Percentiles rank a stretch among this genome's conserved stretches.
Evolutionary conservation across 2,329 filamentous ascomycete species (phyloP).

Genomic region (Sporothrix curviconia): DNA sequence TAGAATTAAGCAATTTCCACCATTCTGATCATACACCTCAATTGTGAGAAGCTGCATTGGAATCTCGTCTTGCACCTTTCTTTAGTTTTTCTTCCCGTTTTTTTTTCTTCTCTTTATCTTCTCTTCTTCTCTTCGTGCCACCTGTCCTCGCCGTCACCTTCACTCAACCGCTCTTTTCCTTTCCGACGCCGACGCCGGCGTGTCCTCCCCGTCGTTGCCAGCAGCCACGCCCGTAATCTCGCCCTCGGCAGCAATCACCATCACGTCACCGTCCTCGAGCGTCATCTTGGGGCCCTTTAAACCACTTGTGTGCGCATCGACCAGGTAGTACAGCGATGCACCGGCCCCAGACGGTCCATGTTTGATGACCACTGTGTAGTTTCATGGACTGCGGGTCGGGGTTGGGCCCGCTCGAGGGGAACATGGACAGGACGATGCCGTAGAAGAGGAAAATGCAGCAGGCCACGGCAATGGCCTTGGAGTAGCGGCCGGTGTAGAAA

Average conservation of each 20-base stretch:
- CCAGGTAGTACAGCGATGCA: constrained; percentile 47
- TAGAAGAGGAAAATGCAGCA: constrained; percentile 47
- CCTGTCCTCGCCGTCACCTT: neutral
- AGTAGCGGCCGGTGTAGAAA: constrained; percentile 51
- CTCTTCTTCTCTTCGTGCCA: neutral
- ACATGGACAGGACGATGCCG: constrained; percentile 52
- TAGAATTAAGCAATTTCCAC: too few species aligned
- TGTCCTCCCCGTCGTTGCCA: neutral
- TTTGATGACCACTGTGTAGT: constrained; percentile 60
- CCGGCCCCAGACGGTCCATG: constrained; percentile 51
- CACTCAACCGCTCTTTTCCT: constrained; percentile 10
- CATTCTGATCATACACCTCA: too few species aligned
- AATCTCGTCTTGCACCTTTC: too few species aligned
- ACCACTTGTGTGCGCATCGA: constrained; percentile 54
- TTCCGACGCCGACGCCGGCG: constrained; percentile 4
- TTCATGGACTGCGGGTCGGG: constrained; percentile 48
- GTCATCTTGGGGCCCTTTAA: constrained; percentile 54
- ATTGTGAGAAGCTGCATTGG: too few species aligned
- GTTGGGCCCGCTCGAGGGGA: constrained; percentile 48
- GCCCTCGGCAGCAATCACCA: neutral
- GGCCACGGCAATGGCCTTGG: constrained; percentile 46
- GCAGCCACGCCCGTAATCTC: neutral
- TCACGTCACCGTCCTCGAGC: constrained; percentile 28
- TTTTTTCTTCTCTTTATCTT: neutral
- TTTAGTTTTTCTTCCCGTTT: neutral